Evolutionary conservation across 2,329 filamentous ascomycete genomes (phyloP).

Genomic region (Cladorrhinum sp.): DNA sequence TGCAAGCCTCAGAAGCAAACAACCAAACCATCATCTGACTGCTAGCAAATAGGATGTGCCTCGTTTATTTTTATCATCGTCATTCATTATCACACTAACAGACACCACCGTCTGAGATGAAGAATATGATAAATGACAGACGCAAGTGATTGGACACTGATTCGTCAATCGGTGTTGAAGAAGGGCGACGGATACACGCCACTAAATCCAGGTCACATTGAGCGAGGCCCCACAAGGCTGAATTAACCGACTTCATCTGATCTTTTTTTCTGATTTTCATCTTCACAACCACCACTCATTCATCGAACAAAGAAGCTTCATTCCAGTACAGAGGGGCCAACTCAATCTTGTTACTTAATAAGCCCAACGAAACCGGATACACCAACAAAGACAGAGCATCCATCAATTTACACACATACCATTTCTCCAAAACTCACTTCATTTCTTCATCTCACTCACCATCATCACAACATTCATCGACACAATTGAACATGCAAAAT

Average conservation of each 20-base stretch:
- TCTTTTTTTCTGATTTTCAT: background rate
- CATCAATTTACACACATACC: background rate
- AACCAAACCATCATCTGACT: too few relatives aligned
- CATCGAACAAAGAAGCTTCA: background rate
- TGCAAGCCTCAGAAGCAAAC: too few relatives aligned
- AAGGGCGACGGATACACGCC: background rate
- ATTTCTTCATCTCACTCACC: background rate
- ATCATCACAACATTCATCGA: background rate
- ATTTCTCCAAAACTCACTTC: background rate
- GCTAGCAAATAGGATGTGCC: too few relatives aligned
- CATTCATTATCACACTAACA: background rate
- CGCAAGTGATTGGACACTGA: background rate
- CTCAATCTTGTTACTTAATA: background rate
- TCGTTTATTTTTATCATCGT: background rate
- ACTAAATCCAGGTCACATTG: background rate
- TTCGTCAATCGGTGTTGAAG: background rate
- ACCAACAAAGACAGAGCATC: background rate
- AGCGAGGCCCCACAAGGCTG: conserved; percentile 23
- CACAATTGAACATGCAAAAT: conserved; percentile 1
- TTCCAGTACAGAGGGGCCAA: background rate
- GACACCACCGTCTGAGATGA: background rate
- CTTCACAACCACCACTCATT: background rate
- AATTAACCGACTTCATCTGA: conserved; percentile 7
- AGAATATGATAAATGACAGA: background rate
- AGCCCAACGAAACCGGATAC: background rate